Percentiles rank a stretch among this genome's conserved stretches.
Conservation (phyloP, 805 yeast genomes). For the Babjeviella inositovora region DNA sequence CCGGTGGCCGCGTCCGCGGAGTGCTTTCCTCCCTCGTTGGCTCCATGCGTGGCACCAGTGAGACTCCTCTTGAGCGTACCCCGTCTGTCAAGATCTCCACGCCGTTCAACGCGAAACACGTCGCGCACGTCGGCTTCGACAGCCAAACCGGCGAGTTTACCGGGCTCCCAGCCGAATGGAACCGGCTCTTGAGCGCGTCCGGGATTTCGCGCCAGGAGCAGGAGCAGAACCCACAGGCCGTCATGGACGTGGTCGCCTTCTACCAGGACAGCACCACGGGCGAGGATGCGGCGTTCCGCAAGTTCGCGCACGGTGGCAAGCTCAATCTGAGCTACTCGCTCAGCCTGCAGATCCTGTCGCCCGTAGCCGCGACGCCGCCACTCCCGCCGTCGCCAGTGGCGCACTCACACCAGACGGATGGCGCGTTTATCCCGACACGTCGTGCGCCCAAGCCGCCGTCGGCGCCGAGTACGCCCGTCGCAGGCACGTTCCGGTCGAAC, state of each 20-base stretch:
- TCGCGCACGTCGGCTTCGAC: constrained; percentile 89
- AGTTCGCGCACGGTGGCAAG: constrained; percentile 12
- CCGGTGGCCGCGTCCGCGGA: constrained; percentile 38
- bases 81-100: constrained; percentile 85
- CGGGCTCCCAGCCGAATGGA: constrained; percentile 92
- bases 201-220: constrained; percentile 85
- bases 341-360: too few species aligned
- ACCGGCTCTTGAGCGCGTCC: constrained; percentile 60
- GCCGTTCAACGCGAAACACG: constrained; percentile 82
- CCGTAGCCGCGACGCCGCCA: too few species aligned
- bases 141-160: constrained; percentile 72
- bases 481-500: too few species aligned
- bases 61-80: too few species aligned
- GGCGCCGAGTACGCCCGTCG: too few species aligned
- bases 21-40: constrained; percentile 32
- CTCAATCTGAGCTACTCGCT: constrained; percentile 1
- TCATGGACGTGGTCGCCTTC: constrained; percentile 78
- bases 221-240: constrained; percentile 85
- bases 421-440: too few species aligned
- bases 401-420: too few species aligned
- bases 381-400: too few species aligned
- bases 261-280: constrained; percentile 44
- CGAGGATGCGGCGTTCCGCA: constrained; percentile 24
- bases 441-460: too few species aligned
- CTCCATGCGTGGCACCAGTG: constrained; percentile 10